A percentile compares a stretch with the other conserved stretches of the same genome.
Evolutionary conservation across 139 green algal genomes (phyloP).

Genomic region (Bryopsis sp.): DNA sequence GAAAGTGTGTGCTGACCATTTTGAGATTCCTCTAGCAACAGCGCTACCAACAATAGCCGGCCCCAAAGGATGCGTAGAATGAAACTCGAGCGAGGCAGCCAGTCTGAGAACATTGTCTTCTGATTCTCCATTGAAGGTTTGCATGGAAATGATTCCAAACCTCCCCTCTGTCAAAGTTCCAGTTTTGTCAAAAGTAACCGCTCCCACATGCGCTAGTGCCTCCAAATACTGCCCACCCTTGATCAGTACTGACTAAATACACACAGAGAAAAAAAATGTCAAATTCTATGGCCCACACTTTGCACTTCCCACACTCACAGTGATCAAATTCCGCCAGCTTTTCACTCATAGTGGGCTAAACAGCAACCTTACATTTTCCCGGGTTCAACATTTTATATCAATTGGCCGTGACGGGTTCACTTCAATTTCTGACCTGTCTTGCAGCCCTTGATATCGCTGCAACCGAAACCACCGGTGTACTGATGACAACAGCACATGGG

Average conservation of each 20-base stretch:
- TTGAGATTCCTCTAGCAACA: conserved; percentile 16
- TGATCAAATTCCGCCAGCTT: too few relatives aligned
- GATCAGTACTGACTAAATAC: conserved; percentile 70
- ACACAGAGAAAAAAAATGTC: too few relatives aligned
- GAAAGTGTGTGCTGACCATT: neutral
- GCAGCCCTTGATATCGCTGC: conserved; percentile 31
- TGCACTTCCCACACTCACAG: too few relatives aligned
- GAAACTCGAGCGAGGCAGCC: conserved; percentile 28
- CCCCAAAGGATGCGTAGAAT: conserved; percentile 28
- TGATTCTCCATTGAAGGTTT: neutral
- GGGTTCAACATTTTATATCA: too few relatives aligned
- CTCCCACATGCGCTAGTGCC: conserved; percentile 53
- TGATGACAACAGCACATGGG: conserved; percentile 79
- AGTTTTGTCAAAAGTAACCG: conserved; percentile 90
- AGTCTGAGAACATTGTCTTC: conserved; percentile 20
- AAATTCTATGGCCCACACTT: too few relatives aligned
- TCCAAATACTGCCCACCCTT: conserved; percentile 86
- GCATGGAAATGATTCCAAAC: conserved; percentile 3
- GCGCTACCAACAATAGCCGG: conserved; percentile 30
- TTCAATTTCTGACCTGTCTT: conserved; percentile 19
- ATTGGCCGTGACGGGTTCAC: too few relatives aligned
- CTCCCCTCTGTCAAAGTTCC: conserved; percentile 82
- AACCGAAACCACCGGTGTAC: conserved; percentile 58
- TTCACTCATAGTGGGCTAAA: too few relatives aligned
- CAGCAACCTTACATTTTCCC: too few relatives aligned